These are phyloP conservation scores for Cornus kousa DNA, from an alignment of 148 eudicot genomes.

Conservation along the genomic window DNA sequence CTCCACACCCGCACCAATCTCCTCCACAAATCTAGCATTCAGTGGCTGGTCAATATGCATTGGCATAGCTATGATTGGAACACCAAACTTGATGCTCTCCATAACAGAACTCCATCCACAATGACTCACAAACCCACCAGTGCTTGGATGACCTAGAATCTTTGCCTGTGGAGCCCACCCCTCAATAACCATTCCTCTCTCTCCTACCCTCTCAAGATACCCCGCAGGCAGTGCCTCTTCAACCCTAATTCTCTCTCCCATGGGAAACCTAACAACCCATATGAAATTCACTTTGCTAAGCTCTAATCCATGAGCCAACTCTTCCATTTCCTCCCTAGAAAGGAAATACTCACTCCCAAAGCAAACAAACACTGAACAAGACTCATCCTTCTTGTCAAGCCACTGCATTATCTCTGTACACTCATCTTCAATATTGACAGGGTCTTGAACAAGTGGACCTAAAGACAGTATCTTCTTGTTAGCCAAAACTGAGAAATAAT, in stretches of 20 bases:
- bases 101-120: constrained; percentile 13
- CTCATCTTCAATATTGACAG: neutral
- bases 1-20: constrained; percentile 12
- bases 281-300: constrained; percentile 14
- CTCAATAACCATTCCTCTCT: constrained; percentile 9
- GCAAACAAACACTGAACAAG: constrained; percentile 11
- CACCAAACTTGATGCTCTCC: constrained; percentile 23
- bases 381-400: constrained; percentile 4
- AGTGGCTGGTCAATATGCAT: constrained; percentile 17
- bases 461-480: constrained; percentile 8
- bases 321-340: constrained; percentile 9
- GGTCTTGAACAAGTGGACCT: constrained; percentile 17
- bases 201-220: constrained; percentile 13
- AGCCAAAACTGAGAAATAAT: constrained; percentile 5
- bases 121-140: constrained; percentile 15
- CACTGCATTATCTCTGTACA: constrained; percentile 13
- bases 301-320: constrained; percentile 21
- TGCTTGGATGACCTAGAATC: constrained; percentile 7
- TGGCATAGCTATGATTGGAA: constrained; percentile 20
- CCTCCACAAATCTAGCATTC: constrained; percentile 12
- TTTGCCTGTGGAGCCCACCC: constrained; percentile 20
- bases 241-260: neutral
- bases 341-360: constrained; percentile 23
- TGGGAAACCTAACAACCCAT: constrained; percentile 15
- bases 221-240: constrained; percentile 16